Conservation (phyloP, 2,329 filamentous ascomycete genomes). For the Mollisia scopiformis region DNA sequence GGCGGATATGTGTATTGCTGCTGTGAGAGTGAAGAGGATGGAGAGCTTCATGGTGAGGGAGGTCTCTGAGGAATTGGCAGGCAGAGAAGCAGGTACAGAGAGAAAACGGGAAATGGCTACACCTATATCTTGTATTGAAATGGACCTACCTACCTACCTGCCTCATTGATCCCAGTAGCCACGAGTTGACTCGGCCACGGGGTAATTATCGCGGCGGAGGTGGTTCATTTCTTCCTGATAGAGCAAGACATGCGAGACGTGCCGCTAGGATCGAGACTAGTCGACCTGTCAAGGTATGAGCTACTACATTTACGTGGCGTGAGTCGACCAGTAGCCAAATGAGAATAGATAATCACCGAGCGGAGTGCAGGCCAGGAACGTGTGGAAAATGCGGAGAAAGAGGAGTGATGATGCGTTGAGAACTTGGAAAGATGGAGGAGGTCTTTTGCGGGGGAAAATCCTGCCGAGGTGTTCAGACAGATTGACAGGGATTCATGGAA, state of each 20-base stretch:
- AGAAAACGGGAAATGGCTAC: neutral
- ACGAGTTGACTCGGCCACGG: neutral
- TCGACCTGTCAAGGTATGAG: neutral
- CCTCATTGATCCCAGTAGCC: neutral
- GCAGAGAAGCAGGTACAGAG: neutral
- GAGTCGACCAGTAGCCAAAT: neutral
- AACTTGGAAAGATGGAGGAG: neutral
- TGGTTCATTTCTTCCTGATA: neutral
- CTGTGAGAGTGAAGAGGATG: neutral
- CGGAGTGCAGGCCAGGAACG: neutral
- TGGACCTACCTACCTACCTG: neutral
- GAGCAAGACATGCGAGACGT: neutral
- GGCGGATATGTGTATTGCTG: neutral
- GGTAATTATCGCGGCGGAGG: neutral
- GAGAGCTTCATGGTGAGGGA: constrained; percentile 10
- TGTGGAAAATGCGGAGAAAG: neutral
- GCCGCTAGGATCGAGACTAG: neutral
- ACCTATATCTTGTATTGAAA: neutral
- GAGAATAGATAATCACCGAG: neutral
- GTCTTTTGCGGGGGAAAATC: neutral
- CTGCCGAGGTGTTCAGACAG: neutral
- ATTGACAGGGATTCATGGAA: neutral
- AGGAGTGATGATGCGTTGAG: neutral
- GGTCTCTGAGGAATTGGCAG: neutral
- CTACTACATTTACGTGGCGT: neutral